Evolutionary conservation across 192 early-diverging fungal species (phyloP).

Genomic region (Jimgerdemannia lactiflua): DNA sequence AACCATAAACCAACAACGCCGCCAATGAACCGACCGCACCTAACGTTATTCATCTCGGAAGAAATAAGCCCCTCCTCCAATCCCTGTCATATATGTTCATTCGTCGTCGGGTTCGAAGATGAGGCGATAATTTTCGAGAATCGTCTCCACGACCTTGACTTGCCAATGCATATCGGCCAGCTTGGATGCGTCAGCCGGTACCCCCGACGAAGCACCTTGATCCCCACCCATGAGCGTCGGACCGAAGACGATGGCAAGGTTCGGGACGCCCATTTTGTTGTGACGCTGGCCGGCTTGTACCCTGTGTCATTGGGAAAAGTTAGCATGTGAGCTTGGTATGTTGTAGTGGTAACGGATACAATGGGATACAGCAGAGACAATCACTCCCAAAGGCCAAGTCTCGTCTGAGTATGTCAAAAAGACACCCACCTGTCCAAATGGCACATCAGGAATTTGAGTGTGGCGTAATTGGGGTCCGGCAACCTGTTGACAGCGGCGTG

Average conservation of each 20-base stretch:
- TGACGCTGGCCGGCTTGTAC: slow-evolving; percentile 70
- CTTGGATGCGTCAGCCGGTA: slow-evolving; percentile 25
- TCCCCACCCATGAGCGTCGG: slow-evolving; percentile 72
- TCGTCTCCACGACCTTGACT: slow-evolving; percentile 60
- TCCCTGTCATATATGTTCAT: slow-evolving; percentile 1
- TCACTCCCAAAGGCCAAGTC: not conserved
- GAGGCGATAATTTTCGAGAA: slow-evolving; percentile 56
- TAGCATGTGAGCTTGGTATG: not conserved
- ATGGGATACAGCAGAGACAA: not conserved
- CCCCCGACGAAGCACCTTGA: not conserved
- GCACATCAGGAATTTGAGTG: slow-evolving; percentile 72
- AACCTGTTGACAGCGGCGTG: slow-evolving; percentile 76
- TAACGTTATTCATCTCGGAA: too few relatives aligned
- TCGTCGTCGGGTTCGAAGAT: slow-evolving; percentile 67
- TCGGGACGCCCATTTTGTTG: slow-evolving; percentile 88
- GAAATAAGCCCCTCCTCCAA: too few relatives aligned
- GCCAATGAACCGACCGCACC: too few relatives aligned
- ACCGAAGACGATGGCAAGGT: slow-evolving; percentile 92
- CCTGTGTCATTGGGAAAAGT: slow-evolving; percentile 29
- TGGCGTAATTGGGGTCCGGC: slow-evolving; percentile 80
- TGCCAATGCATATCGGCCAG: slow-evolving; percentile 60
- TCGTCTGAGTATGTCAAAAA: not conserved
- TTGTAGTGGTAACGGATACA: not conserved
- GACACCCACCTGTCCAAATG: slow-evolving; percentile 74
- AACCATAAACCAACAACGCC: not conserved